Evolutionary conservation across 2,329 filamentous ascomycete genomes (phyloP).

Genomic region (Teratosphaeria epicoccoides): DNA sequence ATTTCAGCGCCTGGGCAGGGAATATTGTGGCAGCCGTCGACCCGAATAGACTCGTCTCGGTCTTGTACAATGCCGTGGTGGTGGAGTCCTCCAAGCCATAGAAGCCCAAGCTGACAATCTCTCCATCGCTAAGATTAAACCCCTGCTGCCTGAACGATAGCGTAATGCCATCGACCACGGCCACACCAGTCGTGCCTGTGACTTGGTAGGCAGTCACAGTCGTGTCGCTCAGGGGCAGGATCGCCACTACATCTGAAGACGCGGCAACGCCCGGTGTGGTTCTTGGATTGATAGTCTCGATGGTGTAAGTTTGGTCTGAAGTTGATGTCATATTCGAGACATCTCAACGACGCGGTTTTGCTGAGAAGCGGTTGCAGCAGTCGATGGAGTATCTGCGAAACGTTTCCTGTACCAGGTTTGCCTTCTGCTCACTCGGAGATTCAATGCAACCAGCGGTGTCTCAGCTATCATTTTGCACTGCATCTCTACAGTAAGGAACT

Average conservation of each 20-base stretch:
- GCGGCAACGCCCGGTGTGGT: not conserved
- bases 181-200: constrained; percentile 8
- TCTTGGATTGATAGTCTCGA: not conserved
- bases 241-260: constrained; percentile 4
- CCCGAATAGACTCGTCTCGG: not conserved
- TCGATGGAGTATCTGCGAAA: not conserved
- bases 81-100: constrained; percentile 9
- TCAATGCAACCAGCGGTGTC: not conserved
- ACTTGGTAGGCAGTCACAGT: constrained; percentile 10
- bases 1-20: not conserved
- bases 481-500: not conserved
- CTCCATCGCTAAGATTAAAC: constrained; percentile 10
- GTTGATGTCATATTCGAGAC: no score
- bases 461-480: not conserved
- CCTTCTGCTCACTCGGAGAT: not conserved
- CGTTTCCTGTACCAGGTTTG: not conserved
- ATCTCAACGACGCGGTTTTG: no score
- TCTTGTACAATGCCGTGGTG: constrained; percentile 7
- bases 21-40: not conserved
- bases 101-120: constrained; percentile 9
- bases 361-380: not conserved
- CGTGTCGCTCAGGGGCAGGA: constrained; percentile 6
- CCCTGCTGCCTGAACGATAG: constrained; percentile 8
- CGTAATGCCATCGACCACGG: constrained; percentile 12
- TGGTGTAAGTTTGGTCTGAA: not conserved